Percentiles rank a stretch among this genome's conserved stretches.
These are phyloP conservation scores for Monosporascus ibericus DNA, from an alignment of 2,329 filamentous ascomycete species.

Conservation along the genomic window DNA sequence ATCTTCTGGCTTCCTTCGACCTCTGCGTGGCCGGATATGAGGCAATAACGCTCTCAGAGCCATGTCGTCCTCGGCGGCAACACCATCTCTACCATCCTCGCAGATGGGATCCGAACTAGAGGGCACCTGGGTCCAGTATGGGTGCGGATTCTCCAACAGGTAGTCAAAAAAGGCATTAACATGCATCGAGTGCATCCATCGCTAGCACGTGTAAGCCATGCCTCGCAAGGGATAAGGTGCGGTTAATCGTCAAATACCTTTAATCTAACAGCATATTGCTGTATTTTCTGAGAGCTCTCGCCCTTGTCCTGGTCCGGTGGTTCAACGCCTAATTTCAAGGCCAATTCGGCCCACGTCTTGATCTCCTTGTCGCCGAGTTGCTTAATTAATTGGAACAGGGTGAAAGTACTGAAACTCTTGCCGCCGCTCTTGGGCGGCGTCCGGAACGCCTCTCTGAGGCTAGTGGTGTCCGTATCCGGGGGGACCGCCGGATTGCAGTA, in stretches of 20 bases:
- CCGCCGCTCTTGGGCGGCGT: constrained; percentile 80
- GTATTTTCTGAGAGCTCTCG: constrained; percentile 87
- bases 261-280: constrained; percentile 86
- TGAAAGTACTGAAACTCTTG: constrained; percentile 75
- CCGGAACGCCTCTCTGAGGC: constrained; percentile 70
- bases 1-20: constrained; percentile 58
- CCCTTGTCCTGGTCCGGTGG: constrained; percentile 75
- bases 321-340: constrained; percentile 81
- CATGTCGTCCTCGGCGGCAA: constrained; percentile 81
- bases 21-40: constrained; percentile 60
- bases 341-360: constrained; percentile 88
- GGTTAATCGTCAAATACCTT: constrained; percentile 54
- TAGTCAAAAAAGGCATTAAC: constrained; percentile 94
- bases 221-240: background rate
- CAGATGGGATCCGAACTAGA: constrained; percentile 55
- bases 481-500: constrained; percentile 84
- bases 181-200: constrained; percentile 97
- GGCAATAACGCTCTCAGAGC: constrained; percentile 79
- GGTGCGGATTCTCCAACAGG: constrained; percentile 68
- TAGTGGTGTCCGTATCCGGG: constrained; percentile 60
- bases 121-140: constrained; percentile 76
- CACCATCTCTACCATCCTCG: constrained; percentile 68
- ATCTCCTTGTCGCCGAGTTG: constrained; percentile 77
- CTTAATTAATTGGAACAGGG: constrained; percentile 70
- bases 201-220: constrained; percentile 39